Conservation (phyloP, 495 filamentous ascomycete species). For the Paragyromitra xinjiangensis region DNA sequence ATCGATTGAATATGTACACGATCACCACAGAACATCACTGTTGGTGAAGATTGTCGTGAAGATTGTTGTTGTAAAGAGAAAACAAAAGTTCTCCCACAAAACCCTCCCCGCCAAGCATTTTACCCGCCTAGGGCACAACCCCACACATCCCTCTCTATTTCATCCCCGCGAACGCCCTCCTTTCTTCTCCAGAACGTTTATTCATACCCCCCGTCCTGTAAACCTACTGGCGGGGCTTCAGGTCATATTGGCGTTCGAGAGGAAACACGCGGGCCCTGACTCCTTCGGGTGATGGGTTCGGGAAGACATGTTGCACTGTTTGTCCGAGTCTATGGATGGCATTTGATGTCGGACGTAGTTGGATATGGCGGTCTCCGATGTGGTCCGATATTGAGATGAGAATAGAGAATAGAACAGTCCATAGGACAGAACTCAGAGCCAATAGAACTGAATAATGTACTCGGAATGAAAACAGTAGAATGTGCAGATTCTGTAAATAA, state of each 20-base stretch:
- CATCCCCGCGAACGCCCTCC: conserved; percentile 4
- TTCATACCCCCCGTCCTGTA: conserved; percentile 49
- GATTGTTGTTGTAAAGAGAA: background rate
- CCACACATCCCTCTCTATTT: background rate
- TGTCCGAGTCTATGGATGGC: conserved; percentile 17
- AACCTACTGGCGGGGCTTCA: conserved; percentile 25
- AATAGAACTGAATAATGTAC: background rate
- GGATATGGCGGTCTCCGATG: conserved; percentile 48
- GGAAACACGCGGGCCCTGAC: conserved; percentile 24
- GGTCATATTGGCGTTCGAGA: conserved; percentile 58
- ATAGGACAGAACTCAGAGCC: background rate
- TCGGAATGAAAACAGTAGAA: conserved; percentile 15
- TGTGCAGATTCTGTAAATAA: background rate
- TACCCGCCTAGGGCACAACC: conserved; percentile 33
- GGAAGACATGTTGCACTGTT: conserved; percentile 52
- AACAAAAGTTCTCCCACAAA: background rate
- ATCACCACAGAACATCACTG: conserved; percentile 11
- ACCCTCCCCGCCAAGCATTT: conserved; percentile 24
- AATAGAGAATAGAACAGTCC: background rate
- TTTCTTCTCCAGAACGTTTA: conserved; percentile 50
- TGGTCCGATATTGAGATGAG: conserved; percentile 43
- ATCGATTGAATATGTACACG: conserved; percentile 49
- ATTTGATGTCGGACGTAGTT: background rate
- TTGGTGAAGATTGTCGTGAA: conserved; percentile 1
- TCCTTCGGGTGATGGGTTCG: background rate